Conservation (phyloP, 129 eudicot genomes). For the Centrapalus pauciflorus region DNA sequence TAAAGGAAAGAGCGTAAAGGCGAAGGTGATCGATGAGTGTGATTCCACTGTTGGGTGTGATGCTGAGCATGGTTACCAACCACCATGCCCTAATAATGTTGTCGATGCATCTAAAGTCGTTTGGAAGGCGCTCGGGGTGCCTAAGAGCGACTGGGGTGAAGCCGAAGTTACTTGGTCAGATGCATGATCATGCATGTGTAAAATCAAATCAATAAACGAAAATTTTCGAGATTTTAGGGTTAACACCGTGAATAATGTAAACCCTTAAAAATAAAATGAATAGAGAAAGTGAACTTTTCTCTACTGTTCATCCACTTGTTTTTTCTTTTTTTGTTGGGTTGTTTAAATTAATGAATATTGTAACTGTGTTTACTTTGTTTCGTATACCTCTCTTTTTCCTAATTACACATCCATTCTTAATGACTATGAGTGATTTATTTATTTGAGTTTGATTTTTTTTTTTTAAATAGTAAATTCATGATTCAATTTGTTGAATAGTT, state of each 20-base stretch:
- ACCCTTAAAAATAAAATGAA: background rate
- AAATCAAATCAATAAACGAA: background rate
- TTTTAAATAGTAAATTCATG: no score
- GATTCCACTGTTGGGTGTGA: constrained; percentile 40
- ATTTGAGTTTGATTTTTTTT: no score
- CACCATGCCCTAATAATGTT: constrained; percentile 39
- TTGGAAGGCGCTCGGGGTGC: constrained; percentile 40
- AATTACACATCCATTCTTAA: no score
- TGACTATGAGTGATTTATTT: no score
- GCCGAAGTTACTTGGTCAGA: constrained; percentile 24
- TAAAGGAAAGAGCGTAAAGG: constrained; percentile 31
- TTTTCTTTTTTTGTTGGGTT: background rate
- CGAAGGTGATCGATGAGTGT: constrained; percentile 49
- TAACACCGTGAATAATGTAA: background rate
- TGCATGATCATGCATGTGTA: constrained; percentile 17
- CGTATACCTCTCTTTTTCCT: no score
- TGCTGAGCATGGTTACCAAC: constrained; percentile 24
- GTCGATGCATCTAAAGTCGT: constrained; percentile 52
- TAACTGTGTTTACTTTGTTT: no score
- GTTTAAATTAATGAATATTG: no score
- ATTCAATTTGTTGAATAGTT: no score
- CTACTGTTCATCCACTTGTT: background rate
- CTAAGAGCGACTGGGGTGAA: constrained; percentile 23
- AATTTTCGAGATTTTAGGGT: background rate
- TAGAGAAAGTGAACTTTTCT: background rate